Evolutionary conservation across 768 basidiomycete genomes (phyloP).

Genomic region (Serpula lacrymans): DNA sequence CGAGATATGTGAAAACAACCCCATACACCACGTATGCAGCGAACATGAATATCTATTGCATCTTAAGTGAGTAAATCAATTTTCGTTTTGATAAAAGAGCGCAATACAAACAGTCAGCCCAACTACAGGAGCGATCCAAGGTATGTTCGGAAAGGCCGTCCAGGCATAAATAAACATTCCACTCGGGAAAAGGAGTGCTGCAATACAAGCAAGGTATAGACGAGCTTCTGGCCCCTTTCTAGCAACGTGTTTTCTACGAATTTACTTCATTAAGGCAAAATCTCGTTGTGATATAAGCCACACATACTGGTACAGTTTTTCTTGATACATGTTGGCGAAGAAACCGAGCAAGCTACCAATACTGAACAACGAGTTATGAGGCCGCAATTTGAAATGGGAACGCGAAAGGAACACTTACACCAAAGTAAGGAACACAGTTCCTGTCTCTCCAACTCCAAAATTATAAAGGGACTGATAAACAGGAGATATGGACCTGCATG

Average conservation of each 20-base stretch:
- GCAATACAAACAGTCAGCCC: constrained; percentile 21
- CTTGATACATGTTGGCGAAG: constrained; percentile 43
- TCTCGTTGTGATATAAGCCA: background rate
- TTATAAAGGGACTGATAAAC: constrained; percentile 55
- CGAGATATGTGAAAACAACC: constrained; percentile 57
- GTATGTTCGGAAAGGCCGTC: constrained; percentile 51
- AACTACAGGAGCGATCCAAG: constrained; percentile 51
- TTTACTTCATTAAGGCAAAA: constrained; percentile 16
- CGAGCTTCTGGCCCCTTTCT: constrained; percentile 53
- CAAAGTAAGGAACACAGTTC: constrained; percentile 57
- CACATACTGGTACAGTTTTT: constrained; percentile 45
- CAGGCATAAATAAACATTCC: constrained; percentile 77
- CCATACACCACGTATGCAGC: constrained; percentile 54
- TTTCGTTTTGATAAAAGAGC: background rate
- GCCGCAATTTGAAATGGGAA: constrained; percentile 4
- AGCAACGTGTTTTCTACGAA: constrained; percentile 25
- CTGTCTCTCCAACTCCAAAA: constrained; percentile 58
- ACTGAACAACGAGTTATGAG: constrained; percentile 29
- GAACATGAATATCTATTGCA: constrained; percentile 44
- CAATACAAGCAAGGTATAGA: constrained; percentile 53
- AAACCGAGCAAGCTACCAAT: constrained; percentile 54
- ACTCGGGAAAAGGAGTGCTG: constrained; percentile 48
- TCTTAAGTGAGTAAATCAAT: constrained; percentile 2
- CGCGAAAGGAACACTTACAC: constrained; percentile 33
- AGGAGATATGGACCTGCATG: constrained; percentile 49